Evolutionary conservation across 1,284 basidiomycete species (phyloP).

Genomic region (Gymnopus androsaceus): DNA sequence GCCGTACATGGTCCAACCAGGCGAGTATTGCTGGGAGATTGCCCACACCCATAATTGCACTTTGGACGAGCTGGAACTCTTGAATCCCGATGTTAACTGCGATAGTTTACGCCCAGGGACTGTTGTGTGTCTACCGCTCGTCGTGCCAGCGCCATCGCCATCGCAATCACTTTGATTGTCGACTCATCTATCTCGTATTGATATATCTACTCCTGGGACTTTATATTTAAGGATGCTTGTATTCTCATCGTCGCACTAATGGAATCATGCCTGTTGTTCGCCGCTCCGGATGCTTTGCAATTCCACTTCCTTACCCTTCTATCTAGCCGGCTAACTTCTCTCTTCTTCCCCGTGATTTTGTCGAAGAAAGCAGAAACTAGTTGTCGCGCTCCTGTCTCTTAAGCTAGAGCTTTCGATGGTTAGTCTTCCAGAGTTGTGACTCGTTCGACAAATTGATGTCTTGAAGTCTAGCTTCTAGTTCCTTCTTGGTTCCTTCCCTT

Average conservation of each 20-base stretch:
- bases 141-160: background rate
- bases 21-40: slow-evolving; percentile 74
- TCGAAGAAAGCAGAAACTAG: too few species aligned
- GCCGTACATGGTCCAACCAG: slow-evolving; percentile 52
- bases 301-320: too few species aligned
- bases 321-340: too few species aligned
- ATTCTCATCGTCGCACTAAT: background rate
- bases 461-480: too few species aligned
- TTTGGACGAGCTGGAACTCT: slow-evolving; percentile 52
- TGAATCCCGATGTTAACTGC: slow-evolving; percentile 61
- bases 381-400: too few species aligned
- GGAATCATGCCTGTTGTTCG: background rate
- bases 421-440: too few species aligned
- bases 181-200: background rate
- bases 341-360: too few species aligned
- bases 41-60: slow-evolving; percentile 51
- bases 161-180: background rate
- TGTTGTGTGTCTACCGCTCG: slow-evolving; percentile 55
- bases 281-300: background rate
- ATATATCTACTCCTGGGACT: background rate
- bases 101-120: slow-evolving; percentile 59
- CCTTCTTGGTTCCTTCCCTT: too few species aligned
- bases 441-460: too few species aligned
- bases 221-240: background rate
- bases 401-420: too few species aligned